phyloP scores from a whole-genome alignment of 352 stramenopile genomes.

The Phytophthora uliginosa region DNA sequence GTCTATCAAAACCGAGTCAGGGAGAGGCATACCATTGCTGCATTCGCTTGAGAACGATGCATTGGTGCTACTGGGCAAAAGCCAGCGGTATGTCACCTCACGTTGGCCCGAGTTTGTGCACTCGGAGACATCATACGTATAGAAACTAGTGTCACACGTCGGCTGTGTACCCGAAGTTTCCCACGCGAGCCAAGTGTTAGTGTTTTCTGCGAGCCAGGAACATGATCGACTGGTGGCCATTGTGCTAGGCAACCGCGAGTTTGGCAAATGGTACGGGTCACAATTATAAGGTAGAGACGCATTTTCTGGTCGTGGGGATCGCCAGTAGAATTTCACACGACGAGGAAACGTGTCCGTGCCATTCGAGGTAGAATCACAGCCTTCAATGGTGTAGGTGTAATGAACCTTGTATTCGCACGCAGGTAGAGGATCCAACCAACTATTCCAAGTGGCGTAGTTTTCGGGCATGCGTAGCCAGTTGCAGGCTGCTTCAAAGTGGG shows the following conservation, averaged over 20 bases:
- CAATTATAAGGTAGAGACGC: constrained; percentile 52
- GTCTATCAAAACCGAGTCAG: constrained; percentile 37
- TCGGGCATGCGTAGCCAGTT: constrained; percentile 45
- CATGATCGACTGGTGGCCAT: constrained; percentile 52
- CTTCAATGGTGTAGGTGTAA: constrained; percentile 41
- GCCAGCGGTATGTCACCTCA: constrained; percentile 44
- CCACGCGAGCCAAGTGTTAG: constrained; percentile 49
- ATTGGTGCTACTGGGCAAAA: constrained; percentile 34
- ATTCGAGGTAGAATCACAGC: constrained; percentile 26
- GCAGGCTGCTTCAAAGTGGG: constrained; percentile 49
- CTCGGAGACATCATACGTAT: constrained; percentile 51
- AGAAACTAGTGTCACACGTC: constrained; percentile 46
- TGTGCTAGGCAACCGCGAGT: constrained; percentile 26
- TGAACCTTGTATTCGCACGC: constrained; percentile 44
- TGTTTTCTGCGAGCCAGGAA: constrained; percentile 44
- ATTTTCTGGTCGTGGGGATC: constrained; percentile 42
- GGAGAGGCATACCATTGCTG: constrained; percentile 30
- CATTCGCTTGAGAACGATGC: constrained; percentile 48
- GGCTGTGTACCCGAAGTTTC: constrained; percentile 22
- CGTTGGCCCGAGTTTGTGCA: constrained; percentile 36
- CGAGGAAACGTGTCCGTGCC: constrained; percentile 36
- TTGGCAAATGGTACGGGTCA: constrained; percentile 32
- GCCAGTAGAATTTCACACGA: constrained; percentile 45
- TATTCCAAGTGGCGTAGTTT: constrained; percentile 52
- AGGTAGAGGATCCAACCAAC: constrained; percentile 49